phyloP scores from a whole-genome alignment of 257 asterid species.

The Ilex aquifolium region DNA sequence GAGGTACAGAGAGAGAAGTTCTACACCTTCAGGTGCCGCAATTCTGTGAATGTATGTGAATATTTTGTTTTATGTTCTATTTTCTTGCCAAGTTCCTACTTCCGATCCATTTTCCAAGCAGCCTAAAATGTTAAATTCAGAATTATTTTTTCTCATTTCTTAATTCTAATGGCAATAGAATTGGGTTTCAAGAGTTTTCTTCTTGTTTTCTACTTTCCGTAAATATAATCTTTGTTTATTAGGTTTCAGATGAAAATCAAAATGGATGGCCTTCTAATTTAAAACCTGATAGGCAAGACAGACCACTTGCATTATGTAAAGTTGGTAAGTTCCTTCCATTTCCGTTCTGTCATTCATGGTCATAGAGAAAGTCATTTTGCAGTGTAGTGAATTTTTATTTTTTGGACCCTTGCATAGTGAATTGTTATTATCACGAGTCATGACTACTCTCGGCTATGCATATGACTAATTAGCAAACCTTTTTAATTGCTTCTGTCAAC shows the following conservation, averaged over 20 bases:
- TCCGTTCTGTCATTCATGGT: neutral
- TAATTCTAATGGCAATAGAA: neutral
- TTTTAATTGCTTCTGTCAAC: neutral
- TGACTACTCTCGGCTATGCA: neutral
- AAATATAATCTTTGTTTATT: constrained; percentile 2
- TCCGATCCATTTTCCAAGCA: neutral
- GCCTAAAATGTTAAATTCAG: neutral
- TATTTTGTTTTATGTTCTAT: neutral
- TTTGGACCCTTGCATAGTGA: neutral
- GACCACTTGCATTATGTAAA: constrained; percentile 26
- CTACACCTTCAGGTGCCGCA: constrained; percentile 22
- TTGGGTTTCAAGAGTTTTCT: neutral
- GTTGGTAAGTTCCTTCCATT: constrained; percentile 25
- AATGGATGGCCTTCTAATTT: constrained; percentile 16
- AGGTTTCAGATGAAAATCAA: constrained; percentile 28
- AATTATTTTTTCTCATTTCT: neutral
- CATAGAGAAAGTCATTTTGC: no score
- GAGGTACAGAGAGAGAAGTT: constrained; percentile 45
- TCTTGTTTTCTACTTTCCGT: neutral
- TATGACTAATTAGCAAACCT: neutral
- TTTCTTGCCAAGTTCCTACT: neutral
- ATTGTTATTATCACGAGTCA: neutral
- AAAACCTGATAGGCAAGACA: constrained; percentile 20
- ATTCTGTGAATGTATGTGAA: constrained; percentile 27
- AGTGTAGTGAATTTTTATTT: no score